These are phyloP conservation scores for Neocatenulostroma microsporum DNA, from an alignment of 2,329 filamentous ascomycete genomes.

Conservation along the genomic window DNA sequence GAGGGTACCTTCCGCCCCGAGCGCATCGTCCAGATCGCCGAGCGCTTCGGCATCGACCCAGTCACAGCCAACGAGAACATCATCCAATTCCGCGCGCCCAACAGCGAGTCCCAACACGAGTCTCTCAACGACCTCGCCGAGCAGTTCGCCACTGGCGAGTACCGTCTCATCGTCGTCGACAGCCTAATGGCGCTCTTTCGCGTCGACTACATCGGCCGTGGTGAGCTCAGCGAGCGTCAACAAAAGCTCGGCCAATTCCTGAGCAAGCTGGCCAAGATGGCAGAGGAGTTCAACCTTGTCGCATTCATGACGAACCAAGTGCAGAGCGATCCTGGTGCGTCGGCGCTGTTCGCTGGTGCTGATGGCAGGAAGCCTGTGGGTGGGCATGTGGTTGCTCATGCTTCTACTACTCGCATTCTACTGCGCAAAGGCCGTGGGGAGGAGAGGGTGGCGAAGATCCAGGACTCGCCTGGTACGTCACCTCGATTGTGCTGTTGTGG, in stretches of 20 bases:
- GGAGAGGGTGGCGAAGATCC: constrained; percentile 61
- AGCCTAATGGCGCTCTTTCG: constrained; percentile 64
- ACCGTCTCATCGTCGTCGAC: constrained; percentile 59
- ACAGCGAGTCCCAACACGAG: constrained; percentile 60
- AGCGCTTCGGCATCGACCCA: constrained; percentile 55
- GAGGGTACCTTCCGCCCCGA: constrained; percentile 62
- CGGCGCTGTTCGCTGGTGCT: constrained; percentile 57
- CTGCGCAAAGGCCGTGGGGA: constrained; percentile 62
- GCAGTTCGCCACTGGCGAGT: constrained; percentile 56
- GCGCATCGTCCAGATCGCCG: constrained; percentile 58
- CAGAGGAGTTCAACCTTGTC: constrained; percentile 61
- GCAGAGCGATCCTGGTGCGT: constrained; percentile 62
- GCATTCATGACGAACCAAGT: constrained; percentile 65
- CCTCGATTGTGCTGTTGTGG: not conserved
- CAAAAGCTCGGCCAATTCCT: constrained; percentile 61
- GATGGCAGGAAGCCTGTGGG: constrained; percentile 61
- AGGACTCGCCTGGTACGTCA: constrained; percentile 54
- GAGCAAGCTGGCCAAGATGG: constrained; percentile 56
- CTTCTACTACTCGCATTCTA: constrained; percentile 58
- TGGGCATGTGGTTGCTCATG: constrained; percentile 62
- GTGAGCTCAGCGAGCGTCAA: constrained; percentile 62
- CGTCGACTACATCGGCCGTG: constrained; percentile 59
- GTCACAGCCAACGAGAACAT: constrained; percentile 59
- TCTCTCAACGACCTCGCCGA: constrained; percentile 54
- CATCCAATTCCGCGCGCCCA: constrained; percentile 55